Percentiles rank a stretch among this genome's conserved stretches.
Evolutionary conservation across 805 yeast species (phyloP).

Genomic region (Monosporozyma siamensis): DNA sequence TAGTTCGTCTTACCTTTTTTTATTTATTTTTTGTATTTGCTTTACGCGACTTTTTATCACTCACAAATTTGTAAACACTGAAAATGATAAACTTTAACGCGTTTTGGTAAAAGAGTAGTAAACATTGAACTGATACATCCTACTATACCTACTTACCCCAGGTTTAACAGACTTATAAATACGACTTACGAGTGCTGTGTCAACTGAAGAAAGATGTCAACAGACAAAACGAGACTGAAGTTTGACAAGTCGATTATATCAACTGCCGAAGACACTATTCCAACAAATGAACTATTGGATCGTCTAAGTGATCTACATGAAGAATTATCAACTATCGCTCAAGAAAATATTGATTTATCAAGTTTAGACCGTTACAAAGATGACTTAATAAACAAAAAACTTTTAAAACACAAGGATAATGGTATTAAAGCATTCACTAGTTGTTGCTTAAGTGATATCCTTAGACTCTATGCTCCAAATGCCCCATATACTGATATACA

Average conservation of each 20-base stretch:
- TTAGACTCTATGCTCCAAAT: slow-evolving; percentile 77
- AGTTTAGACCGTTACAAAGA: slow-evolving; percentile 39
- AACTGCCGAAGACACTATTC: slow-evolving; percentile 45
- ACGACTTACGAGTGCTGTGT: too few relatives aligned
- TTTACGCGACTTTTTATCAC: neutral
- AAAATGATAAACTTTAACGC: neutral
- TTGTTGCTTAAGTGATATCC: slow-evolving; percentile 65
- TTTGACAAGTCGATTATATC: slow-evolving; percentile 45
- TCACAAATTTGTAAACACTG: neutral
- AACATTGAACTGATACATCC: too few relatives aligned
- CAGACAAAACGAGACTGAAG: slow-evolving; percentile 21
- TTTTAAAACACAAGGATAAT: slow-evolving; percentile 48
- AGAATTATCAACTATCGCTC: slow-evolving; percentile 55
- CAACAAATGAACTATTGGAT: slow-evolving; percentile 50
- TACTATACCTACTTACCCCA: too few relatives aligned
- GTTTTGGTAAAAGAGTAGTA: neutral
- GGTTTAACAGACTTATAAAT: too few relatives aligned
- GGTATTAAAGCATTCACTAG: slow-evolving; percentile 66
- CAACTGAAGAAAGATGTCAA: too few relatives aligned
- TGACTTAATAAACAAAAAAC: slow-evolving; percentile 49
- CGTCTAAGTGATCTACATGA: slow-evolving; percentile 52
- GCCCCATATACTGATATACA: slow-evolving; percentile 71
- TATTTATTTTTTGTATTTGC: neutral
- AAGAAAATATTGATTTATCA: slow-evolving; percentile 43
- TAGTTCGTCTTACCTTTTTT: neutral